Conservation (phyloP, 1,139 yeast genomes). For the Saccharomyces hybrid region DNA sequence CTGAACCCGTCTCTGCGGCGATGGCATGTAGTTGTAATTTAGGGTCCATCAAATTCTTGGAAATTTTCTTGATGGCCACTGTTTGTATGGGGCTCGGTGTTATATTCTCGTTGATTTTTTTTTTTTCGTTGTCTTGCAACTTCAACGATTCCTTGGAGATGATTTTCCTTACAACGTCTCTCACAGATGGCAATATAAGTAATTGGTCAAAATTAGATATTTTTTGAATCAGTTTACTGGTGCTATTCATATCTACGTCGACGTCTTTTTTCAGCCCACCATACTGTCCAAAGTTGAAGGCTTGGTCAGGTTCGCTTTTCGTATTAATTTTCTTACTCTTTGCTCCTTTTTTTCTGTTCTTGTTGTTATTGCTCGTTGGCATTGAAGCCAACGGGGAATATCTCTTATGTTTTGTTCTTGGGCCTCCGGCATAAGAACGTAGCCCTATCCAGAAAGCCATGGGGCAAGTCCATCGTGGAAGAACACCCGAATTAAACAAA, state of each 20-base stretch:
- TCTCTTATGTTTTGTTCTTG: not conserved
- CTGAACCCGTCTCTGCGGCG: constrained; percentile 96
- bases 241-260: constrained; percentile 7
- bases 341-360: not conserved
- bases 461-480: not conserved
- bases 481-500: not conserved
- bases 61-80: constrained; percentile 46
- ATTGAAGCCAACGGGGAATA: not conserved
- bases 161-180: constrained; percentile 56
- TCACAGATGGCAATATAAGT: constrained; percentile 57
- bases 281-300: constrained; percentile 11
- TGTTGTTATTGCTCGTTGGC: not conserved
- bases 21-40: constrained; percentile 61
- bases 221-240: constrained; percentile 35
- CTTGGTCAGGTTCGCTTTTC: not conserved
- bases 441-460: not conserved
- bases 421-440: not conserved
- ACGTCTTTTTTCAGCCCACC: constrained; percentile 24
- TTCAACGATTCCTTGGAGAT: constrained; percentile 40
- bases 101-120: constrained; percentile 23
- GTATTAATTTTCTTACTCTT: not conserved
- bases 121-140: constrained; percentile 10
- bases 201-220: constrained; percentile 58
- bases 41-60: constrained; percentile 33
- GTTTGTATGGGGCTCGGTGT: constrained; percentile 61